Conservation (phyloP, 768 basidiomycete species). For the Mycena sanguinolenta region DNA sequence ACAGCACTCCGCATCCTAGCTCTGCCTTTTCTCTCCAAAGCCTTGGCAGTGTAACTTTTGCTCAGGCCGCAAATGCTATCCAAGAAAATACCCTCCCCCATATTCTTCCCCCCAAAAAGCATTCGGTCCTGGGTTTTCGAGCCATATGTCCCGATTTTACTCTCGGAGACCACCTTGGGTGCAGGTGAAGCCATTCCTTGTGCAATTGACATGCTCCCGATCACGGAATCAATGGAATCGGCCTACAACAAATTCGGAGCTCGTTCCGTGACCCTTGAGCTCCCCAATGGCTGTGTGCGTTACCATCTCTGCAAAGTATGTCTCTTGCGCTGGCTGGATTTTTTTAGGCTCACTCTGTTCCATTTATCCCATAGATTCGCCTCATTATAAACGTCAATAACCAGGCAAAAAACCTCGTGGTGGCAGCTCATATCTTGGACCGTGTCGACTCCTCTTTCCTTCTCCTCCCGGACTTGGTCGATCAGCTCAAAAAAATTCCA, state of each 20-base stretch:
- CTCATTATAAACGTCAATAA: too few relatives aligned
- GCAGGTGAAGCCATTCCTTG: background rate
- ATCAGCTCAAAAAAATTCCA: too few relatives aligned
- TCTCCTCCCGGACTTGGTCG: too few relatives aligned
- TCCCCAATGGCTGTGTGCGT: background rate
- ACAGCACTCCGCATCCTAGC: background rate
- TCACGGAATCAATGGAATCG: background rate
- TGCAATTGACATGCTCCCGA: background rate
- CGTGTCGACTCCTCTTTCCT: too few relatives aligned
- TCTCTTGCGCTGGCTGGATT: too few relatives aligned
- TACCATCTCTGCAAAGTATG: too few relatives aligned
- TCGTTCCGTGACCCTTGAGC: background rate
- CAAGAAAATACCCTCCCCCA: background rate
- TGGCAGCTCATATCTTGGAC: too few relatives aligned
- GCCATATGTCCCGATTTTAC: background rate
- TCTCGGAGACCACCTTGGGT: background rate
- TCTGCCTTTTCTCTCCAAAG: background rate
- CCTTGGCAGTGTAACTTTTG: background rate
- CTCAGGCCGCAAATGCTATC: background rate
- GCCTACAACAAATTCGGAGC: background rate
- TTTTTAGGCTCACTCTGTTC: too few relatives aligned
- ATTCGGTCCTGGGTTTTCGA: background rate
- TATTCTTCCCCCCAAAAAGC: constrained; percentile 4
- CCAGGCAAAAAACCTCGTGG: too few relatives aligned
- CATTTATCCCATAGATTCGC: too few relatives aligned